Conservation (phyloP, 1,139 yeast genomes). For the Yamadazyma sp. region DNA sequence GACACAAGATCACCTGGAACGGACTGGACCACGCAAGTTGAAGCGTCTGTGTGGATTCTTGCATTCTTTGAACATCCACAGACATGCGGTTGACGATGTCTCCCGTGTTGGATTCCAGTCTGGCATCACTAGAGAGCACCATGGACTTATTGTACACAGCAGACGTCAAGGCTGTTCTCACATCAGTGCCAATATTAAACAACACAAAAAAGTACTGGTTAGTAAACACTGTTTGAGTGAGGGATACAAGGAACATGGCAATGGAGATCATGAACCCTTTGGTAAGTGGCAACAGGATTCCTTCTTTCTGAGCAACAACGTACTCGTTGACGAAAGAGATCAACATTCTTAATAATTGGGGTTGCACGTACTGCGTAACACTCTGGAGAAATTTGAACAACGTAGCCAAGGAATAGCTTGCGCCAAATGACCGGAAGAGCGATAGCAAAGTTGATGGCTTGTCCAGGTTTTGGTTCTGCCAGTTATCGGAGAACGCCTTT, state of each 20-base stretch:
- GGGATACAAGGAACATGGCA: slow-evolving; percentile 81
- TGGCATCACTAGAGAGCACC: slow-evolving; percentile 79
- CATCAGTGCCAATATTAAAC: slow-evolving; percentile 87
- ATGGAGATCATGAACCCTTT: slow-evolving; percentile 82
- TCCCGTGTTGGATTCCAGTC: slow-evolving; percentile 82
- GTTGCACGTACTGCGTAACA: slow-evolving; percentile 66
- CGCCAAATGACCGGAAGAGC: slow-evolving; percentile 19
- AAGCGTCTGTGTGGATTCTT: slow-evolving; percentile 83
- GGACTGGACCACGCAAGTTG: slow-evolving; percentile 97
- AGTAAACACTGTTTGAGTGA: slow-evolving; percentile 77
- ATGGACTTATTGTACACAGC: slow-evolving; percentile 80
- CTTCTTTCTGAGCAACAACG: slow-evolving; percentile 37
- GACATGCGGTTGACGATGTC: slow-evolving; percentile 97
- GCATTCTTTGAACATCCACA: slow-evolving; percentile 92
- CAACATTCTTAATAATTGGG: slow-evolving; percentile 74
- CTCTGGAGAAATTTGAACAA: slow-evolving; percentile 71
- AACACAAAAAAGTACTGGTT: slow-evolving; percentile 93
- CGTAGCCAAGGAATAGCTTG: slow-evolving; percentile 1
- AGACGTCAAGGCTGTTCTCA: slow-evolving; percentile 77
- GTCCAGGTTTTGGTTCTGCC: slow-evolving; percentile 17
- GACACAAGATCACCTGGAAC: slow-evolving; percentile 81
- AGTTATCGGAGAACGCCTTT: slow-evolving; percentile 17
- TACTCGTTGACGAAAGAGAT: slow-evolving; percentile 84
- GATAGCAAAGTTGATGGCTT: slow-evolving; percentile 10
- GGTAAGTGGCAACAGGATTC: slow-evolving; percentile 58